Base-by-base conservation (phyloP, 2,329 filamentous ascomycete genomes). In the Colletotrichum karsti region DNA sequence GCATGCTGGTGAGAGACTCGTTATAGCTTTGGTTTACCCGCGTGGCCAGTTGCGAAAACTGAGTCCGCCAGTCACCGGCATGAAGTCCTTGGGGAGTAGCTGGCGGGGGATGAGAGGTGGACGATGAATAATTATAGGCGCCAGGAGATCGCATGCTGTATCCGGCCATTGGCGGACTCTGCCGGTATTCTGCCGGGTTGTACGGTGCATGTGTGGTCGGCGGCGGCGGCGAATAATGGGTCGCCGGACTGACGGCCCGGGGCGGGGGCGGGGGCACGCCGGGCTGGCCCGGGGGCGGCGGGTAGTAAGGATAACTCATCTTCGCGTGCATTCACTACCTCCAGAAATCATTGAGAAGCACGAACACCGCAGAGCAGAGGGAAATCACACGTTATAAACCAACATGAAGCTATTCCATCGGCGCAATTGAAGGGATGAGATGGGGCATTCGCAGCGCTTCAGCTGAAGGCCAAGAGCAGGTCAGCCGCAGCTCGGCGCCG, bases 271-370 rank as follows among this genome's bases (percentile, higher is more conserved):
- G 50, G 20, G 50, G 26, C n/a, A 50, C 30, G 13, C 33, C 63
- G 15, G 18, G 6, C n/a, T 55, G 63, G 2, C 50, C 63, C 5
- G 63, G 58, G 20, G 63, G 58, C 15, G 58, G 63, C 6, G 63
- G 63, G 15, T 63, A 66, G 5, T 66, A 66, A 4, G 48, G 57
- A 2, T 35, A 53, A 42, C 41, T 50, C 24, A 22, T 26, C 8
- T 37, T 35, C 5, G 58, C n/a, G n/a, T n/a, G n/a, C n/a, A n/a
- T n/a, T n/a, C n/a, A n/a, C n/a, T n/a, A n/a, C n/a, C n/a, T n/a
- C n/a, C n/a, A n/a, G n/a, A n/a, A n/a, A n/a, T n/a, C n/a, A n/a
- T n/a, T n/a, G n/a, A n/a, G n/a, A n/a, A n/a, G n/a, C n/a, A n/a
- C n/a, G n/a, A n/a, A n/a, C n/a, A n/a, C n/a, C n/a, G n/a, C n/a